phyloP scores from a whole-genome alignment of 768 basidiomycete genomes.

The Leccinum subtestaceum region DNA sequence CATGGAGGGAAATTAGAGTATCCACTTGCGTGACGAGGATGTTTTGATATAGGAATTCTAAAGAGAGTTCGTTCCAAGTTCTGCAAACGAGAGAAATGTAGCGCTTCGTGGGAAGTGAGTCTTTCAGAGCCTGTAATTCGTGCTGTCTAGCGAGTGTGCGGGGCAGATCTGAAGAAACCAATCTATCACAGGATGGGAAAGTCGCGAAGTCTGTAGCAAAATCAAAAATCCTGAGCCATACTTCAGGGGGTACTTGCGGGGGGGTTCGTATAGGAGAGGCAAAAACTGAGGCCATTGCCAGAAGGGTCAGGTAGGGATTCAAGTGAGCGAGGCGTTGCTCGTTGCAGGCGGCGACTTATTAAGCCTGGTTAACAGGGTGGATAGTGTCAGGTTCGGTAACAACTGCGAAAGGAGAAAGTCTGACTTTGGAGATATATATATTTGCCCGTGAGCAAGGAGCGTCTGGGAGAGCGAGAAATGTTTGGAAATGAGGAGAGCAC shows the following conservation, averaged over 20 bases:
- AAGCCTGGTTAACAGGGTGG: not conserved
- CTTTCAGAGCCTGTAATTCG: slow-evolving; percentile 16
- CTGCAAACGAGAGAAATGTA: slow-evolving; percentile 25
- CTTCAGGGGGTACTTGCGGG: slow-evolving; percentile 25
- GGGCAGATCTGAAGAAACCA: slow-evolving; percentile 19
- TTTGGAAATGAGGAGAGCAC: slow-evolving; percentile 3
- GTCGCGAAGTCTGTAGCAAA: slow-evolving; percentile 16
- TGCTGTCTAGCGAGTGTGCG: slow-evolving; percentile 13
- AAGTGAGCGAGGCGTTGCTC: not conserved
- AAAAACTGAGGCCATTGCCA: slow-evolving; percentile 12
- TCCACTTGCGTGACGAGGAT: slow-evolving; percentile 22
- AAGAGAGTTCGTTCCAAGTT: slow-evolving; percentile 22
- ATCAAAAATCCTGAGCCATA: slow-evolving; percentile 29
- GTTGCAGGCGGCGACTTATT: not conserved
- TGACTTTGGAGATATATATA: slow-evolving; percentile 5
- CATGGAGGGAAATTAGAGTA: slow-evolving; percentile 14
- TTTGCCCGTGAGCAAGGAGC: slow-evolving; percentile 16
- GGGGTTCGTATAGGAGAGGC: not conserved
- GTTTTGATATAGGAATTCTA: slow-evolving; percentile 23
- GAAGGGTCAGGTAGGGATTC: not conserved
- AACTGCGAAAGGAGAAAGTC: slow-evolving; percentile 3
- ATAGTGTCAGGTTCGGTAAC: not conserved
- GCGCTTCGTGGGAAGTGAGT: slow-evolving; percentile 24
- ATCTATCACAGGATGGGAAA: slow-evolving; percentile 11
- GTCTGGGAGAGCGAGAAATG: slow-evolving; percentile 1